Percentiles rank a stretch among this genome's conserved stretches.
phyloP scores from a whole-genome alignment of 495 filamentous ascomycete genomes.

The Friedmanniomyces endolithicus region DNA sequence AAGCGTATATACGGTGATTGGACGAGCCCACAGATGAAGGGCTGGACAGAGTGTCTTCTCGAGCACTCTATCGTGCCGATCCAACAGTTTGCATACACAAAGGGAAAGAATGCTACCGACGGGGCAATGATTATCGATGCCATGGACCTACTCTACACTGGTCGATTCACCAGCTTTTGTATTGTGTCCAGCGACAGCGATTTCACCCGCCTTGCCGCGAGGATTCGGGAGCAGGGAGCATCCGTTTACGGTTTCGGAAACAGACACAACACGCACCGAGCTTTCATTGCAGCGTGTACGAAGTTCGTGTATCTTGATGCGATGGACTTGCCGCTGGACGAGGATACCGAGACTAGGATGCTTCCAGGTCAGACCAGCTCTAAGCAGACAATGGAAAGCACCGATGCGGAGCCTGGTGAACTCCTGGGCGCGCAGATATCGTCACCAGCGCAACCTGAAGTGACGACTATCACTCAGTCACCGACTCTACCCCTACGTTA shows the following conservation, averaged over 20 bases:
- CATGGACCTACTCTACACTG: slow-evolving; percentile 17
- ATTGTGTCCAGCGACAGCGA: slow-evolving; percentile 15
- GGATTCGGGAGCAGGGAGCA: slow-evolving; percentile 12
- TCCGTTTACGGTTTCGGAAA: slow-evolving; percentile 15
- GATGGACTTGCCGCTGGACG: slow-evolving; percentile 51
- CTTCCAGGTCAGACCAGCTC: too few species aligned
- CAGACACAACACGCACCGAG: slow-evolving; percentile 3
- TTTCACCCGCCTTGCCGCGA: slow-evolving; percentile 13
- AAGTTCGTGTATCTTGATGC: slow-evolving; percentile 13
- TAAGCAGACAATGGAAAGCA: too few species aligned
- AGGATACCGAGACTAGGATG: too few species aligned
- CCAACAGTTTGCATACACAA: slow-evolving; percentile 15
- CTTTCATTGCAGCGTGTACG: slow-evolving; percentile 12
- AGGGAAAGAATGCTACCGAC: slow-evolving; percentile 10
- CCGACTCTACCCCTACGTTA: too few species aligned
- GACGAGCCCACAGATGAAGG: slow-evolving; percentile 3
- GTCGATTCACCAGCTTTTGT: slow-evolving; percentile 12
- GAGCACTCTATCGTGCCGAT: slow-evolving; percentile 11
- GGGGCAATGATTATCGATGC: slow-evolving; percentile 17
- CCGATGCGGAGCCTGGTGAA: too few species aligned
- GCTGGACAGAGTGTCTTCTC: slow-evolving; percentile 4
- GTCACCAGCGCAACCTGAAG: too few species aligned
- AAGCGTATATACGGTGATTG: slow-evolving; percentile 15
- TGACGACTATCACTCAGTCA: too few species aligned
- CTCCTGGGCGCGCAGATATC: too few species aligned